Conservation (phyloP, 148 eudicot genomes). For the Silene conica region DNA sequence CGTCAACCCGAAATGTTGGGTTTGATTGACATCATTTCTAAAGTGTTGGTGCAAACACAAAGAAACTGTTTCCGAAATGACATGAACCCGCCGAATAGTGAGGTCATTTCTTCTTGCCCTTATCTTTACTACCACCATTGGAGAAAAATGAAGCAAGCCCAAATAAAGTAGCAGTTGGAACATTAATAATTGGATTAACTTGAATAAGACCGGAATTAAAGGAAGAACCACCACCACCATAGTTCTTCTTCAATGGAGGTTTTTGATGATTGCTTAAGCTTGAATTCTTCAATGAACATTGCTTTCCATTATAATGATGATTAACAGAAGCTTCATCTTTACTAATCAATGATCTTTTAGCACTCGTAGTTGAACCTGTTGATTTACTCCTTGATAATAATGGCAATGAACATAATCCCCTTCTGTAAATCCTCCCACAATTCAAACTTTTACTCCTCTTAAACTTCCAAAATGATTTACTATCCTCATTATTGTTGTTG, state of each 20-base stretch:
- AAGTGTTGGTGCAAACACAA: too few species aligned
- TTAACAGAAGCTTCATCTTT: slow-evolving; percentile 28
- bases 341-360: slow-evolving; percentile 42
- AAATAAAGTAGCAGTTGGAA: slow-evolving; percentile 52
- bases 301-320: slow-evolving; percentile 19
- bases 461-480: slow-evolving; percentile 73
- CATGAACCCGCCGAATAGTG: background rate
- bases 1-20: background rate
- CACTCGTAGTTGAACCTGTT: slow-evolving; percentile 55
- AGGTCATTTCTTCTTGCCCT: slow-evolving; percentile 44
- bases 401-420: slow-evolving; percentile 72
- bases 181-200: slow-evolving; percentile 59
- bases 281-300: slow-evolving; percentile 16
- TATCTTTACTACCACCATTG: slow-evolving; percentile 38
- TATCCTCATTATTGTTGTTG: background rate
- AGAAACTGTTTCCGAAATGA: background rate
- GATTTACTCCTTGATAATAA: slow-evolving; percentile 73
- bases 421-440: slow-evolving; percentile 54
- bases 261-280: slow-evolving; percentile 32
- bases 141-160: slow-evolving; percentile 74
- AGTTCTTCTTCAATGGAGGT: slow-evolving; percentile 81
- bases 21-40: background rate
- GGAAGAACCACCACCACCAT: slow-evolving; percentile 29
- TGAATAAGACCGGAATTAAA: slow-evolving; percentile 31
- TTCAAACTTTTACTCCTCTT: slow-evolving; percentile 71